Evolutionary conservation across 257 asterid species (phyloP), one percentile per base, ranked within the genome.

Genomic region (Prunella vulgaris): DNA sequence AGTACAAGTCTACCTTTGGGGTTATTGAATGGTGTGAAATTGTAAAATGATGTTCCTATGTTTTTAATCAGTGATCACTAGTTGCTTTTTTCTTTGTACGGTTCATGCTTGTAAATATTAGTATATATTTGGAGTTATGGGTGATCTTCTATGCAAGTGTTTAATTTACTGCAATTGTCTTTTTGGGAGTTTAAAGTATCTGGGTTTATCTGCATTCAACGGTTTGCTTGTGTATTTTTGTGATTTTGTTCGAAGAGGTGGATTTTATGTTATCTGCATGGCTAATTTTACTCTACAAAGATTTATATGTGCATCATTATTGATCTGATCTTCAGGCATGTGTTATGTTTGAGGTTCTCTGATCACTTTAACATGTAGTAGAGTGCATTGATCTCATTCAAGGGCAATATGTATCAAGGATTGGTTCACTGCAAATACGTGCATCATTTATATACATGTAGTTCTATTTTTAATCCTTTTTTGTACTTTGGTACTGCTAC

Each of bases 91-190:
- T 18, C 2, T 33, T 21, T 48, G 44, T 1, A 21, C 25, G 24
- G 5, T 24, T 42, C 40, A 8, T 62, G 57, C 44, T 63, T 40
- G 72, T 35, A 25, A 33, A 20, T 24, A 8, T n/a, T 59, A n/a
- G n/a, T n/a, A 20, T 56, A 22, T 52, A 10, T 52, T 42, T 69
- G 67, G 65, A 42, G 44, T 21, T 42, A 68, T 73, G 64, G 33
- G 69, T 48, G 53, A 32, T 73, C 49, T 72, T 22, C 30, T 7
- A 22, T 64, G 70, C 33, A 42, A 27, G 38, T 44, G 32, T 18
- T 61, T 33, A 63, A 33, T 20, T 56, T 20, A 21, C 60, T 63
- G 58, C 28, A 32, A n/a, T 46, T 33, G 51, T n/a, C 57, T 52
- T 57, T 66, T 22, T 42, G 70, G 22, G 27, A n/a, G 54, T 44